Percentiles rank a stretch among this genome's conserved stretches.
Conservation (phyloP, 2,329 filamentous ascomycete genomes). For the Elsinoe necatrix region DNA sequence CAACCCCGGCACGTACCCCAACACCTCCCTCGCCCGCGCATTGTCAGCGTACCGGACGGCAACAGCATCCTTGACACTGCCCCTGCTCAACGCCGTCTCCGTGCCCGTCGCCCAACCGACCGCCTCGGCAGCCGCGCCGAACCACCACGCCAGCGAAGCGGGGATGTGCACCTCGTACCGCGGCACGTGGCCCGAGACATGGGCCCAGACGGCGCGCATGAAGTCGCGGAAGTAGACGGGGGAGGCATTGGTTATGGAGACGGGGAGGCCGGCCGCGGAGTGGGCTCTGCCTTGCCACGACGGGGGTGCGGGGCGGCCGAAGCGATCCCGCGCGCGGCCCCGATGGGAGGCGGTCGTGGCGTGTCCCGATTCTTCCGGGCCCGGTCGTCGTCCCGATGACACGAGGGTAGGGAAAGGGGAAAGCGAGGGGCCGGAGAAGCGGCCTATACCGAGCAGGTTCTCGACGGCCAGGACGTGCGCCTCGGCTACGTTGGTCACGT, state of each 20-base stretch:
- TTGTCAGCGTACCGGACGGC: constrained; percentile 46
- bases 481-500: constrained; percentile 62
- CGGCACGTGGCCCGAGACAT: constrained; percentile 46
- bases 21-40: constrained; percentile 41
- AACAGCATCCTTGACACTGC: constrained; percentile 48
- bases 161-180: constrained; percentile 43
- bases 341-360: too few species aligned
- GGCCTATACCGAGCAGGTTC: constrained; percentile 51
- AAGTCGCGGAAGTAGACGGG: constrained; percentile 92
- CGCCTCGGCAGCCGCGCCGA: constrained; percentile 40
- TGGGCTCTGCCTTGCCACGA: not conserved
- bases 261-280: constrained; percentile 64
- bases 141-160: constrained; percentile 39
- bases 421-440: too few species aligned
- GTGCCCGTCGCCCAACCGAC: constrained; percentile 40
- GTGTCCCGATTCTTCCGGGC: too few species aligned
- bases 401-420: too few species aligned
- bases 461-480: constrained; percentile 77
- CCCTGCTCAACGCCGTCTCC: constrained; percentile 42
- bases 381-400: too few species aligned
- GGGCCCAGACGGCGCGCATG: constrained; percentile 65
- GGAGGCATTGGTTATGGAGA: constrained; percentile 83
- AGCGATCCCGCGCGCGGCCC: too few species aligned
- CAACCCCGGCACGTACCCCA: constrained; percentile 47
- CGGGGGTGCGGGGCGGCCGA: not conserved